Conservation (phyloP, 495 filamentous ascomycete genomes). For the Penicillium odoratum region DNA sequence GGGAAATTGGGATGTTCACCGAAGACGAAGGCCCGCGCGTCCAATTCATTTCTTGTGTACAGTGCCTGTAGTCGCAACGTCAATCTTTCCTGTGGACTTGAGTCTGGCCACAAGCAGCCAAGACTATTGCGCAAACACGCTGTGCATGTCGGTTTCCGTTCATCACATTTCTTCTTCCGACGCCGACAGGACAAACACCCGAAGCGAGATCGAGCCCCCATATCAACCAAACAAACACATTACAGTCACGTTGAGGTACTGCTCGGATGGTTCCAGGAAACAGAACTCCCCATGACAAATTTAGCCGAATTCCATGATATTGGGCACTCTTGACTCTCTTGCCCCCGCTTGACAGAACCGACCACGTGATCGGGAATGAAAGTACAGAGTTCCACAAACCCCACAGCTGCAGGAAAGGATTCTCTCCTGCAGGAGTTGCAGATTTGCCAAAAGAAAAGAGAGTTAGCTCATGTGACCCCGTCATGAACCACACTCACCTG, state of each 20-base stretch:
- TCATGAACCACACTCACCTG: background rate
- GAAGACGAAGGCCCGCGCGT: constrained; percentile 14
- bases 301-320: background rate
- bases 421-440: background rate
- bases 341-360: background rate
- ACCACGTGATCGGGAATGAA: constrained; percentile 10
- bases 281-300: background rate
- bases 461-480: background rate
- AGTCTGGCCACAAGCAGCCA: constrained; percentile 18
- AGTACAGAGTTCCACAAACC: background rate
- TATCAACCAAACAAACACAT: background rate
- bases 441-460: background rate
- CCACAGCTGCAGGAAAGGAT: background rate
- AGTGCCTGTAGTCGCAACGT: constrained; percentile 8
- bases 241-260: background rate
- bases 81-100: background rate
- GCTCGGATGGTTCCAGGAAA: background rate
- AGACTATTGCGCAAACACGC: constrained; percentile 24
- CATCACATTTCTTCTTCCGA: constrained; percentile 26
- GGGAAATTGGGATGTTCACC: constrained; percentile 8
- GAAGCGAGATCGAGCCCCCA: constrained; percentile 19
- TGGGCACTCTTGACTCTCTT: background rate
- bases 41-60: background rate
- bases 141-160: constrained; percentile 20
- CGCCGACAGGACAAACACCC: constrained; percentile 22